phyloP scores from a whole-genome alignment of 116 monocot species.

The Cymodocea nodosa region DNA sequence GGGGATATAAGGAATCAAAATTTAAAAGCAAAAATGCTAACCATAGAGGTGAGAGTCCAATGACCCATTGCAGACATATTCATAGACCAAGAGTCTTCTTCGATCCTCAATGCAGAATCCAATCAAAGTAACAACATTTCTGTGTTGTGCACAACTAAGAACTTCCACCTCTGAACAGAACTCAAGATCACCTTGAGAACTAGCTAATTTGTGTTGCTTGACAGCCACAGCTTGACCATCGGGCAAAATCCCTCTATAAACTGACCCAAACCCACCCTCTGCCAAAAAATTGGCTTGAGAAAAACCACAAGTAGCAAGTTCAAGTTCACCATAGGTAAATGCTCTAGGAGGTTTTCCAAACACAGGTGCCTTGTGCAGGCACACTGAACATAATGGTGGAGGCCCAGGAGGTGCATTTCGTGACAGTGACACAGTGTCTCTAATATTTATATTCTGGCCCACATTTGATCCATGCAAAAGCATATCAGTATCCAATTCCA shows the following conservation, averaged over 20 bases:
- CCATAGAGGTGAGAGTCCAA: constrained; percentile 84
- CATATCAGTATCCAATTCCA: constrained; percentile 16
- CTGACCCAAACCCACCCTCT: constrained; percentile 87
- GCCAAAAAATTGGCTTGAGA: constrained; percentile 78
- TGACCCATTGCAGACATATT: constrained; percentile 85
- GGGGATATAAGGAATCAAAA: no score
- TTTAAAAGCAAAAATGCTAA: constrained; percentile 15
- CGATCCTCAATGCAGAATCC: constrained; percentile 73
- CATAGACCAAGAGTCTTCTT: constrained; percentile 74
- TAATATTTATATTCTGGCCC: constrained; percentile 27
- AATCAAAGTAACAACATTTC: constrained; percentile 80
- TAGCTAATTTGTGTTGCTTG: constrained; percentile 77
- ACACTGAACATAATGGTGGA: constrained; percentile 84
- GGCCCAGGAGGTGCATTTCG: constrained; percentile 46
- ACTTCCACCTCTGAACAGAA: constrained; percentile 87
- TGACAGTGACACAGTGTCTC: constrained; percentile 40
- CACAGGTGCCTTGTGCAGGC: constrained; percentile 67
- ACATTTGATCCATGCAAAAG: constrained; percentile 17
- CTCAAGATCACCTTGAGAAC: constrained; percentile 77
- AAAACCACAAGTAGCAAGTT: constrained; percentile 72
- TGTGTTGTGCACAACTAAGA: constrained; percentile 82
- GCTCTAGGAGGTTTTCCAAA: constrained; percentile 83
- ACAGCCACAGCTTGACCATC: constrained; percentile 83
- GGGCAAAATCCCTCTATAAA: constrained; percentile 58
- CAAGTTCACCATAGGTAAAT: constrained; percentile 72